phyloP scores from a whole-genome alignment of 2,329 filamentous ascomycete genomes.

The Aspergillus fumigatiaffinis region DNA sequence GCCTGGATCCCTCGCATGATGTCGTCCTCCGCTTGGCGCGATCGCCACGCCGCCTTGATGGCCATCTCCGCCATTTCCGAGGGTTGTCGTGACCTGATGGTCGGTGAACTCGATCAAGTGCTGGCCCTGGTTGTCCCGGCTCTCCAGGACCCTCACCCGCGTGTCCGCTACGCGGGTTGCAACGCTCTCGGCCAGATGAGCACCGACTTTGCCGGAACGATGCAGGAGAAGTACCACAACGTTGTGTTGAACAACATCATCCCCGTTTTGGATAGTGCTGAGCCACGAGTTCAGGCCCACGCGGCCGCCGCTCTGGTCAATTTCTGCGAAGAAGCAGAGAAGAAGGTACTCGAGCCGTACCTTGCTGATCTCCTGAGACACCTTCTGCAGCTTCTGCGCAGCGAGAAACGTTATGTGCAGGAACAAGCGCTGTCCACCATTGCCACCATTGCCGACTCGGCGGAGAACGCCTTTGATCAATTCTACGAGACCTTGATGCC shows the following conservation, averaged over 20 bases:
- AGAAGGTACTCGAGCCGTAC: conserved; percentile 85
- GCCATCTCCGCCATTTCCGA: conserved; percentile 98
- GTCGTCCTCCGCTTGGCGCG: conserved; percentile 88
- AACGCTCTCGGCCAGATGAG: conserved; percentile 99
- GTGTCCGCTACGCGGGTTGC: conserved; percentile 95
- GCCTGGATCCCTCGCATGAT: conserved; percentile 98
- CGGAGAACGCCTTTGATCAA: conserved; percentile 87
- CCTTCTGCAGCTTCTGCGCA: conserved; percentile 82
- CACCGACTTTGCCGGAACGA: conserved; percentile 95
- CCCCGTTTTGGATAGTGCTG: conserved; percentile 81
- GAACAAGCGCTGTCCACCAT: conserved; percentile 97
- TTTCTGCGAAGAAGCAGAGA: conserved; percentile 98
- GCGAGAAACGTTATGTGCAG: conserved; percentile 91
- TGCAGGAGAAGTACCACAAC: conserved; percentile 94
- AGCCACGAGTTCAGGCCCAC: conserved; percentile 93
- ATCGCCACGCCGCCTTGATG: conserved; percentile 95
- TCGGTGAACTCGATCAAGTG: conserved; percentile 89
- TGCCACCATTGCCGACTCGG: conserved; percentile 97
- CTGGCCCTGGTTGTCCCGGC: conserved; percentile 92
- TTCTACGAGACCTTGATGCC: conserved; percentile 98
- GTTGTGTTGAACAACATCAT: conserved; percentile 86
- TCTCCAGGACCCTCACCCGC: conserved; percentile 81
- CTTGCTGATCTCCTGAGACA: conserved; percentile 81
- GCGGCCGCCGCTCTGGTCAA: conserved; percentile 97
- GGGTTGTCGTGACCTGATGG: conserved; percentile 92